phyloP scores from a whole-genome alignment of 23 red algal species.

The Agarophyton chilense region DNA sequence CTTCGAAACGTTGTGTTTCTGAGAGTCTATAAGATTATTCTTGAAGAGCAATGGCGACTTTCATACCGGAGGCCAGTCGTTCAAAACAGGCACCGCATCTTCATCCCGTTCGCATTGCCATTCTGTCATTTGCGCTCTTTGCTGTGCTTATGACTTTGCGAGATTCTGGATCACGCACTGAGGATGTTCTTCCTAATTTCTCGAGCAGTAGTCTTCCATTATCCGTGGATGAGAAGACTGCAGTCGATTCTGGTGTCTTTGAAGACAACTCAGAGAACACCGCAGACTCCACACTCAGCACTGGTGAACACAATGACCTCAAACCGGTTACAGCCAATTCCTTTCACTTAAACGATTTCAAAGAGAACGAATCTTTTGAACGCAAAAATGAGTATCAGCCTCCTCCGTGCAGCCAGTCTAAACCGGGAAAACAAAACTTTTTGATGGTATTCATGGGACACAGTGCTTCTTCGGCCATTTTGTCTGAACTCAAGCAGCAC shows the following conservation, averaged over 20 bases:
- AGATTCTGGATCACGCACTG: not conserved
- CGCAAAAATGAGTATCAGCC: not conserved
- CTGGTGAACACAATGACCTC: not conserved
- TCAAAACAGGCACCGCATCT: not conserved
- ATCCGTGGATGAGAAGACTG: not conserved
- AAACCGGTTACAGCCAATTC: not conserved
- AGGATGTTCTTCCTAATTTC: not conserved
- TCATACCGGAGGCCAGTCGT: not conserved
- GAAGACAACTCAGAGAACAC: not conserved
- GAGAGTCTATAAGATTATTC: not conserved
- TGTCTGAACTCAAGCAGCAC: constrained; percentile 62
- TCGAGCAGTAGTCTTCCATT: not conserved
- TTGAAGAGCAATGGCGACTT: not conserved
- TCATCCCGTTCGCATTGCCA: not conserved
- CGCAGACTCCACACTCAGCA: not conserved
- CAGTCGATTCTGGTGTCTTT: not conserved
- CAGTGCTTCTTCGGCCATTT: constrained; percentile 62
- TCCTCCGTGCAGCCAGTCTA: constrained; percentile 6
- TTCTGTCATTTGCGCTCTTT: not conserved
- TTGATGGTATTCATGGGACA: constrained; percentile 74
- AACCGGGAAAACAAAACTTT: constrained; percentile 30
- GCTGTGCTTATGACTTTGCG: constrained; percentile 2
- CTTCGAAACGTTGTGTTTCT: not conserved
- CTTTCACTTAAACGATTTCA: not conserved
- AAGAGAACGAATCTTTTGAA: not conserved